Evolutionary conservation across 1,284 basidiomycete genomes (phyloP).

Genomic region (Malassezia restricta): DNA sequence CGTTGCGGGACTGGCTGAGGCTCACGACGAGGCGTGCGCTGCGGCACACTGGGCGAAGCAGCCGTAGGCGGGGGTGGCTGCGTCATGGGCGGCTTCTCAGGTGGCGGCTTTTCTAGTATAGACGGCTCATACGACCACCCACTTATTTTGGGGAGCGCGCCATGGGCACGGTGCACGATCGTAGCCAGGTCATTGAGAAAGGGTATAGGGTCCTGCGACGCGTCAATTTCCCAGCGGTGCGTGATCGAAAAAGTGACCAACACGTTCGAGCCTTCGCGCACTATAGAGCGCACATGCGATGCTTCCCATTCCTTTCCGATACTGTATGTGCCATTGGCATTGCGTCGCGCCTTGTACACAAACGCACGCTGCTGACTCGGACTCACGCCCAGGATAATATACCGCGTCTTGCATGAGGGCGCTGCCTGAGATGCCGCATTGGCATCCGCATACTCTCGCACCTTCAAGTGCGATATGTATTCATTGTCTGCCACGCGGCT

Average conservation of each 20-base stretch:
- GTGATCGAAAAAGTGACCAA: conserved; percentile 32
- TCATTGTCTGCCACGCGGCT: conserved; percentile 28
- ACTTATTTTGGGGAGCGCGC: neutral
- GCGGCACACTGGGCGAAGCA: neutral
- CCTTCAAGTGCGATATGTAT: conserved; percentile 43
- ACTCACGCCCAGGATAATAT: conserved; percentile 35
- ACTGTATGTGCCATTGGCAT: conserved; percentile 86
- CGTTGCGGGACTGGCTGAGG: neutral
- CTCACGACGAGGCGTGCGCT: neutral
- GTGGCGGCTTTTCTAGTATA: neutral
- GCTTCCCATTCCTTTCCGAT: conserved; percentile 95
- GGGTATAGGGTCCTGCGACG: conserved; percentile 5
- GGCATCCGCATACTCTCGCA: conserved; percentile 31
- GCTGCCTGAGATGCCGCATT: neutral
- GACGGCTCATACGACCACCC: neutral
- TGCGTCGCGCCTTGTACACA: conserved; percentile 79
- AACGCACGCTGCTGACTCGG: conserved; percentile 30
- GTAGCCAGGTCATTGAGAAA: neutral
- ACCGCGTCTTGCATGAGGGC: conserved; percentile 32
- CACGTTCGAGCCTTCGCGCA: conserved; percentile 51
- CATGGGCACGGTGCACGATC: neutral
- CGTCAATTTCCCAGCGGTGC: conserved; percentile 40
- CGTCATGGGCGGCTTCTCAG: neutral
- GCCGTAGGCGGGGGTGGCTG: neutral
- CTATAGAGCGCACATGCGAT: conserved; percentile 64